A percentile compares a stretch with the other conserved stretches of the same genome.
Conservation (phyloP, 2,329 filamentous ascomycete species). For the Didymella pomorum region DNA sequence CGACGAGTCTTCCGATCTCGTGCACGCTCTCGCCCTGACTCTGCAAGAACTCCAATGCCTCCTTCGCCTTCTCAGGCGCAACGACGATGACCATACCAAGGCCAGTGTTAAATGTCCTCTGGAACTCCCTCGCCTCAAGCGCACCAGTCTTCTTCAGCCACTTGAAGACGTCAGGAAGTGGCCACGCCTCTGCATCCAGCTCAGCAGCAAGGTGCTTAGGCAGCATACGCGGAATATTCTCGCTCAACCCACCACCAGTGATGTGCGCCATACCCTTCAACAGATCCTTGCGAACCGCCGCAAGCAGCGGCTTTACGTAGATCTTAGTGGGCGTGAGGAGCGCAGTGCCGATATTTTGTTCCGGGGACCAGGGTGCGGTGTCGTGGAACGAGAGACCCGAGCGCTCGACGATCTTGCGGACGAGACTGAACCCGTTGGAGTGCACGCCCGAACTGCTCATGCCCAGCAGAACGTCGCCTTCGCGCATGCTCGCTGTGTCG, state of each 20-base stretch:
- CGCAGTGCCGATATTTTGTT: conserved; percentile 72
- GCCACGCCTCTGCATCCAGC: conserved; percentile 80
- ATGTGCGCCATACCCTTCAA: conserved; percentile 97
- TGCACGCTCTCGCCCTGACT: conserved; percentile 78
- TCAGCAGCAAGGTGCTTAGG: conserved; percentile 79
- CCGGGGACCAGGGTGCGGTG: conserved; percentile 76
- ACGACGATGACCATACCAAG: conserved; percentile 94
- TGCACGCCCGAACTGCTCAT: conserved; percentile 87
- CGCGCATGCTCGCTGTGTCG: conserved; percentile 74
- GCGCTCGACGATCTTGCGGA: conserved; percentile 83
- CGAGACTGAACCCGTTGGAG: conserved; percentile 97
- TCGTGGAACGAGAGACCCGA: conserved; percentile 76
- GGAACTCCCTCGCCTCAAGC: conserved; percentile 81
- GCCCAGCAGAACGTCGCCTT: conserved; percentile 86
- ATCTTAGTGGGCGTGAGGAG: conserved; percentile 91
- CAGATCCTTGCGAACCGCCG: conserved; percentile 66
- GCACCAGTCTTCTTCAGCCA: conserved; percentile 83
- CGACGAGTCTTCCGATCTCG: conserved; percentile 74
- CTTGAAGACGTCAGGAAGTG: conserved; percentile 78
- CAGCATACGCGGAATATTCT: conserved; percentile 95
- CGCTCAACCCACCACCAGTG: conserved; percentile 89
- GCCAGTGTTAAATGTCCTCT: conserved; percentile 91
- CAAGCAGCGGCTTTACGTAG: conserved; percentile 84
- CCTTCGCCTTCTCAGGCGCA: conserved; percentile 67
- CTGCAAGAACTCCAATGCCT: conserved; percentile 68